Base-by-base conservation (phyloP, 106 monocot species). In the Dendrobium catenatum region DNA sequence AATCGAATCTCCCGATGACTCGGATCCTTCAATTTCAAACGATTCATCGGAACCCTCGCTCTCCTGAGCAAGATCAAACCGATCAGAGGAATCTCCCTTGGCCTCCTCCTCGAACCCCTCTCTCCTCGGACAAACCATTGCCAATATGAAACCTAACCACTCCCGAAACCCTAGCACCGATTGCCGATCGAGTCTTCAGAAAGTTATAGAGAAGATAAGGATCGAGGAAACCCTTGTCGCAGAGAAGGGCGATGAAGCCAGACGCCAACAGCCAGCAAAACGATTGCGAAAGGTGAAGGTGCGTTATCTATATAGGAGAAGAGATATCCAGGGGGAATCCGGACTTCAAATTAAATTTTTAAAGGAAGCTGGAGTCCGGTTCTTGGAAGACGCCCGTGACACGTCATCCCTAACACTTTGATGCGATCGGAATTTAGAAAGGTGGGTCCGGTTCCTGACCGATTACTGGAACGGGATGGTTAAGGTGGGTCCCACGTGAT, bases 71-170 rank as follows among this genome's bases (percentile, higher is more conserved):
- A 54, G 80, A 79, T 85, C 79, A n/a, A 24, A 22, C 19, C 82
- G 88, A 85, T 85, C 85, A 20, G 68, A 66, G 17, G 40, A 82
- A 26, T 55, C 67, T 19, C 61, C n/a, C 54, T 64, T 48, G 42
- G 80, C 87, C 42, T 47, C 85, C 26, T 76, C 46, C 13, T n/a
- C 72, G 9, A 43, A 68, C 43, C 74, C 76, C 42, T 80, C 85
- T 10, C 73, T 85, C 37, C 68, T 80, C 44, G 79, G 68, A 40
- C 55, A 66, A 79, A 41, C 85, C 90, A 90, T 90, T 29, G 73
- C 42, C 24, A 48, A 76, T 8, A 49, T n/a, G 26, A 76, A n/a
- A 44, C 9, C 24, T 47, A 29, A 20, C 9, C 49, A 40, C 19
- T 4, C 74, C 41, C 74, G 49, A 72, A 72, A 42, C 74, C 19